Evolutionary conservation across 2,329 filamentous ascomycete species (phyloP).

Genomic region (Magnaporthiopsis rhizophila): DNA sequence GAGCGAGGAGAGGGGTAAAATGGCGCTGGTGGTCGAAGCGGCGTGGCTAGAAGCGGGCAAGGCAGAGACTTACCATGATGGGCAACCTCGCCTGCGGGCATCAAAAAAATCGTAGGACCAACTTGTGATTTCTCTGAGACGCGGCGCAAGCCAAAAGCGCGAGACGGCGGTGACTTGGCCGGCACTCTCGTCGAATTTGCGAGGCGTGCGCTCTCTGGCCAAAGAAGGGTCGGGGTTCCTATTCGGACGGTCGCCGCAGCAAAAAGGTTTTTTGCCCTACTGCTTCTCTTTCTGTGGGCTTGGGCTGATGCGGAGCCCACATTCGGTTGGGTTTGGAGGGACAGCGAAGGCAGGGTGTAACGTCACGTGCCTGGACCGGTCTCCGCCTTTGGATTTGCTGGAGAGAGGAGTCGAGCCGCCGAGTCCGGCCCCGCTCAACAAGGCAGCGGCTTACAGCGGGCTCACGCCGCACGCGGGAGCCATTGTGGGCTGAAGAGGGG

Average conservation of each 20-base stretch:
- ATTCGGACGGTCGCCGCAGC: background rate
- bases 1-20: constrained; percentile 6
- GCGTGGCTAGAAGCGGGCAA: background rate
- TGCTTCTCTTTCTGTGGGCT: constrained; percentile 7
- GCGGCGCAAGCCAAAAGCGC: constrained; percentile 12
- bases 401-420: no score
- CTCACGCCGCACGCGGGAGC: background rate
- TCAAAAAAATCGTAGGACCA: constrained; percentile 1
- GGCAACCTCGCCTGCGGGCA: constrained; percentile 39
- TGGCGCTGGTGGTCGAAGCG: background rate
- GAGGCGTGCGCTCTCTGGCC: background rate
- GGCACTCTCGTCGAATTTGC: constrained; percentile 6
- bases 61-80: constrained; percentile 34
- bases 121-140: constrained; percentile 4
- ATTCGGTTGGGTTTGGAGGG: background rate
- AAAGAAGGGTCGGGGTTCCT: background rate
- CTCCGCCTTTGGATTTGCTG: background rate
- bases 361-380: background rate
- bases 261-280: constrained; percentile 7
- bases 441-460: background rate
- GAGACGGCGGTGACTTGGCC: constrained; percentile 15
- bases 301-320: constrained; percentile 3
- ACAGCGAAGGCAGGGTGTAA: background rate
- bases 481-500: background rate
- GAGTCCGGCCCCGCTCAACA: background rate